phyloP scores from a whole-genome alignment of 352 stramenopile genomes.

The Phytophthora sp. region DNA sequence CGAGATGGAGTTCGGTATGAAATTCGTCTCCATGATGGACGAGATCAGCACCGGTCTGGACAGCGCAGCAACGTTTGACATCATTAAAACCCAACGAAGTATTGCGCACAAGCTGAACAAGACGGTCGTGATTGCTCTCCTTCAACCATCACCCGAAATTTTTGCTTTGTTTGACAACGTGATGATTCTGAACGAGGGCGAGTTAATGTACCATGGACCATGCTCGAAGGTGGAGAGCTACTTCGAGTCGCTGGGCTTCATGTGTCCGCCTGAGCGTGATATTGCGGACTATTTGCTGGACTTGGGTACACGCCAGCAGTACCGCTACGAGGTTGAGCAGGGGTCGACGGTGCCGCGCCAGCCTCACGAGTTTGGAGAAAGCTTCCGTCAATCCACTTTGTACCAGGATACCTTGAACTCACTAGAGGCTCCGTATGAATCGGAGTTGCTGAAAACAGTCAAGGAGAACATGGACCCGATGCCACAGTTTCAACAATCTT shows the following conservation, averaged over 20 bases:
- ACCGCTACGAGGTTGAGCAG: conserved; percentile 11
- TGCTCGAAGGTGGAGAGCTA: conserved; percentile 55
- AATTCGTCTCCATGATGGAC: conserved; percentile 81
- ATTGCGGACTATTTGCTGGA: conserved; percentile 31
- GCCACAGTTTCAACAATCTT: conserved; percentile 35
- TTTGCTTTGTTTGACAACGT: conserved; percentile 78
- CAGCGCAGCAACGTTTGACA: too few relatives aligned
- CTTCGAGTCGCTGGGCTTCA: too few relatives aligned
- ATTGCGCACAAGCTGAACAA: conserved; percentile 21
- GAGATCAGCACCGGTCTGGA: conserved; percentile 92
- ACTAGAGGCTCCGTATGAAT: conserved; percentile 10
- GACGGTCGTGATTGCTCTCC: conserved; percentile 64
- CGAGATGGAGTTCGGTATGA: too few relatives aligned
- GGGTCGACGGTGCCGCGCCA: conserved; percentile 6
- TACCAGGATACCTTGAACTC: conserved; percentile 3
- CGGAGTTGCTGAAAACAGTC: conserved; percentile 17
- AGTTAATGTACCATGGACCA: conserved; percentile 78
- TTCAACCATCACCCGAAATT: conserved; percentile 90
- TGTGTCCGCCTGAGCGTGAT: conserved; percentile 31
- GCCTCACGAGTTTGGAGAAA: conserved; percentile 13
- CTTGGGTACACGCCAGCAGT: conserved; percentile 27
- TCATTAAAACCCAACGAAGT: conserved; percentile 26
- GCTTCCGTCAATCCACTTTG: conserved; percentile 21
- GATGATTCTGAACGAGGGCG: too few relatives aligned
- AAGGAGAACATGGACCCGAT: conserved; percentile 26